Conservation (phyloP, 2,329 filamentous ascomycete genomes). For the Cryphonectria parasitica region DNA sequence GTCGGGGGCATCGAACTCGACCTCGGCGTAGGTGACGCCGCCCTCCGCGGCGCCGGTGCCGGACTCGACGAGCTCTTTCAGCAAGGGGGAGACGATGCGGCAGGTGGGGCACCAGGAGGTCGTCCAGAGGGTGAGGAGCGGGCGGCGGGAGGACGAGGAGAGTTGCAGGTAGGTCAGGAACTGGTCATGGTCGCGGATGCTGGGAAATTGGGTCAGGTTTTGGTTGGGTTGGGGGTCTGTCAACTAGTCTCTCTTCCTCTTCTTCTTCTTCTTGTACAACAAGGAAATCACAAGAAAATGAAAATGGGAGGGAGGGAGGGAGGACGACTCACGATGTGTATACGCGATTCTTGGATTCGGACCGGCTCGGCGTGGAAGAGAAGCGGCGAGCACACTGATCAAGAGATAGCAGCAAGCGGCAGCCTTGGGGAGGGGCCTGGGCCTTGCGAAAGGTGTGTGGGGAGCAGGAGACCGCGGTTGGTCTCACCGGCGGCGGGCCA, state of each 20-base stretch:
- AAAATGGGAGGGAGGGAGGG: background rate
- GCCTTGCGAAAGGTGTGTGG: background rate
- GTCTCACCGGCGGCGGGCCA: background rate
- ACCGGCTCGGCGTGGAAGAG: conserved; percentile 18
- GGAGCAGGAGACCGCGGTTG: background rate
- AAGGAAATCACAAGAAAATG: too few species aligned
- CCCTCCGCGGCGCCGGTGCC: conserved; percentile 60
- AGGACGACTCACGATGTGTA: conserved; percentile 43
- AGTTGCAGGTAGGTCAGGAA: conserved; percentile 61
- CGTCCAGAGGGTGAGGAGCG: conserved; percentile 65
- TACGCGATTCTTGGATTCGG: conserved; percentile 31
- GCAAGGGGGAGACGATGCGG: conserved; percentile 51
- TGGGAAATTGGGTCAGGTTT: conserved; percentile 33
- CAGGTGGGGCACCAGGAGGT: conserved; percentile 62
- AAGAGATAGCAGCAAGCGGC: background rate
- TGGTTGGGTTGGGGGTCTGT: background rate
- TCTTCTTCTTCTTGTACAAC: too few species aligned
- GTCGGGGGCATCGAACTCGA: conserved; percentile 63
- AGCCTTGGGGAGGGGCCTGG: background rate
- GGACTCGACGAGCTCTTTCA: conserved; percentile 52
- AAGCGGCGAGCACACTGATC: conserved; percentile 11
- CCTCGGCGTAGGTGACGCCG: conserved; percentile 56
- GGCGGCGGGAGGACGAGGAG: conserved; percentile 55
- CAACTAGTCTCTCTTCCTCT: too few species aligned
- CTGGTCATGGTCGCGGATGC: conserved; percentile 58